Percentiles rank a stretch among this genome's conserved stretches.
Conservation (phyloP, 495 filamentous ascomycete genomes). For the Neurospora sublineolata region DNA sequence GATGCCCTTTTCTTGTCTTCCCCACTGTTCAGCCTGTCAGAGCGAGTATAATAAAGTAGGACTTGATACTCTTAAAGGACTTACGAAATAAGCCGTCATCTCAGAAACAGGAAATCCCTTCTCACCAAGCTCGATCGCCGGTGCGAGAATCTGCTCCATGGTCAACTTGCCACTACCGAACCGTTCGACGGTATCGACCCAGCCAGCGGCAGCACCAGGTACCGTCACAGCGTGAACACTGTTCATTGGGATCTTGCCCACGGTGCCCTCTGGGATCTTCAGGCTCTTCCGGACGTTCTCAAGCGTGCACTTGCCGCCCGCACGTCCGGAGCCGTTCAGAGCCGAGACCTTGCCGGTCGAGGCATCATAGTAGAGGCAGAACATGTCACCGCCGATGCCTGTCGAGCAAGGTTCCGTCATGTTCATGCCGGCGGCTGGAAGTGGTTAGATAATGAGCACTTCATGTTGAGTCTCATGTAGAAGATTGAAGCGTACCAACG, state of each 20-base stretch:
- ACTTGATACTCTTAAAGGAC: slow-evolving; percentile 18
- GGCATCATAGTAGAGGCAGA: slow-evolving; percentile 87
- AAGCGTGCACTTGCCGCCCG: slow-evolving; percentile 56
- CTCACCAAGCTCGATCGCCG: slow-evolving; percentile 79
- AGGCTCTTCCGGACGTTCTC: slow-evolving; percentile 58
- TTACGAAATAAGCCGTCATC: slow-evolving; percentile 57
- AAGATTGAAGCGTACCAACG: slow-evolving; percentile 17
- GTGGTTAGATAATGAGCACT: not conserved
- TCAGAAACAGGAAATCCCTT: slow-evolving; percentile 85
- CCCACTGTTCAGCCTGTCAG: slow-evolving; percentile 46
- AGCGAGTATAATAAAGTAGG: not conserved
- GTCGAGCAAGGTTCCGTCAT: slow-evolving; percentile 89
- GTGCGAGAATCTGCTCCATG: slow-evolving; percentile 65
- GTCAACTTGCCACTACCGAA: slow-evolving; percentile 84
- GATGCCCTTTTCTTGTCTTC: slow-evolving; percentile 44
- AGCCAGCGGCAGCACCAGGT: slow-evolving; percentile 86
- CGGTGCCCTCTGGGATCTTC: slow-evolving; percentile 48
- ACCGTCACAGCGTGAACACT: slow-evolving; percentile 75
- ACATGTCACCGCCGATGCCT: slow-evolving; percentile 97
- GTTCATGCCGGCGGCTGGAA: slow-evolving; percentile 71
- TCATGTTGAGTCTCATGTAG: not conserved
- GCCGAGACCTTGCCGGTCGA: slow-evolving; percentile 69
- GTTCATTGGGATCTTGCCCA: slow-evolving; percentile 57
- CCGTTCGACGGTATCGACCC: slow-evolving; percentile 81
- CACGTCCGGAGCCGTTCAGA: slow-evolving; percentile 84